Base-by-base conservation (phyloP, 1,284 basidiomycete species). In the Ceratobasidium theobromae region DNA sequence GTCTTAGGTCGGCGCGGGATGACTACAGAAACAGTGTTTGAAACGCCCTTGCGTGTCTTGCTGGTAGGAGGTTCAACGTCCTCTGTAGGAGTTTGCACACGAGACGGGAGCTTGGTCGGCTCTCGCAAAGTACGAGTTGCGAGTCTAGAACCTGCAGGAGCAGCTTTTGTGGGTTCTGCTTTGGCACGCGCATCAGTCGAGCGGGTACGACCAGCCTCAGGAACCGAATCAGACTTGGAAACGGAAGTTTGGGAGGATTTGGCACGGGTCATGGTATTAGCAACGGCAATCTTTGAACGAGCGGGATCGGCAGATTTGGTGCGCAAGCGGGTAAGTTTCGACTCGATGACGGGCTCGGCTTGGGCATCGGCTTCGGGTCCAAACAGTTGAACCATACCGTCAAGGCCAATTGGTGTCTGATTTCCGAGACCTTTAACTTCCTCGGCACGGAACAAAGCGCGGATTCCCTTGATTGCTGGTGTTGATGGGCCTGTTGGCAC, bases 291-390 rank as follows among this genome's bases (percentile, higher is more conserved):
- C 60, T 52, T 64, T 11, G 49, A 16, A 43, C 60, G 60, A n/a
- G 49, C 40, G 16, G 60, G 60, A 11, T 64, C 48, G 27, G 60
- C 60, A n/a, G 60, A 64, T 32, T 64, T 64, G 35, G 60, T 64
- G 3, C 60, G 49, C n/a, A 64, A 48, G 27, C 60, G 60, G 14
- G 46, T 16, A 14, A 49, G n/a, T 32, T 64, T 64, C n/a, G 33
- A 35, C 30, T 64, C 48, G 23, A 30, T 27, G 12, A 23, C 1
- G 6, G 27, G 49, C 27, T n/a, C 11, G 14, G 21, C 43, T 33
- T 49, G 46, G 33, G 18, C 18, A 27, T 52, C 48, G 14, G 46
- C 23, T 38, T 64, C 60, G 14, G 60, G 60, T 4, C 60, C 60
- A 43, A 64, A 64, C 60, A 64, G 40, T 8, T 64, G 46, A 32